Conservation (phyloP, 2,329 filamentous ascomycete genomes). For the Coniochaeta prunicola region DNA sequence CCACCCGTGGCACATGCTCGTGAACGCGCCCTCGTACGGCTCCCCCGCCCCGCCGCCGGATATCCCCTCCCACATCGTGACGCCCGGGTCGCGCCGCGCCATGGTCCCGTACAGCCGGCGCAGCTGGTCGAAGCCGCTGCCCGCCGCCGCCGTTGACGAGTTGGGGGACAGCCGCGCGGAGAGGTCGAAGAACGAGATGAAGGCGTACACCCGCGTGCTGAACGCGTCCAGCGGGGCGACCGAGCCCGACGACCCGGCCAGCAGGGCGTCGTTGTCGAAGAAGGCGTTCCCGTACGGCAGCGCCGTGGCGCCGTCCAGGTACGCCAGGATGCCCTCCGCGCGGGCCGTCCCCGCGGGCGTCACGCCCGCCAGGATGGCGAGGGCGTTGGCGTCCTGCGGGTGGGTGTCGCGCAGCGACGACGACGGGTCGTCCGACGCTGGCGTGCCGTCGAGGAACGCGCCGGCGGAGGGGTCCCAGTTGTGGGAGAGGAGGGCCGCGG, state of each 20-base stretch:
- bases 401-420: slow-evolving; percentile 26
- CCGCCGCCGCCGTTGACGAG: slow-evolving; percentile 5
- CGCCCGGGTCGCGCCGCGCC: slow-evolving; percentile 33
- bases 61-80: slow-evolving; percentile 46
- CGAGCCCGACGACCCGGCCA: slow-evolving; percentile 7
- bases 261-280: slow-evolving; percentile 36
- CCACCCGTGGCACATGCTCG: slow-evolving; percentile 44
- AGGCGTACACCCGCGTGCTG: slow-evolving; percentile 40
- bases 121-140: slow-evolving; percentile 33
- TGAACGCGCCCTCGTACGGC: slow-evolving; percentile 37
- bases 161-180: slow-evolving; percentile 42
- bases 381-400: slow-evolving; percentile 43
- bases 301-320: slow-evolving; percentile 26
- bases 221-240: slow-evolving; percentile 14
- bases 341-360: slow-evolving; percentile 17
- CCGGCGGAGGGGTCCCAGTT: slow-evolving; percentile 34
- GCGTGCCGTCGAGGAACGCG: slow-evolving; percentile 37
- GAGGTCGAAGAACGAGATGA: slow-evolving; percentile 46
- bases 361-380: slow-evolving; percentile 33
- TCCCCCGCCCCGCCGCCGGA: slow-evolving; percentile 25
- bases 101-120: slow-evolving; percentile 43
- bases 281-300: slow-evolving; percentile 42
- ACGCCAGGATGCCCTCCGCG: slow-evolving; percentile 28
- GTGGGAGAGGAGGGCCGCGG: slow-evolving; percentile 24
- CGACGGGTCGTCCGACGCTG: slow-evolving; percentile 13